Base-by-base conservation (phyloP, 495 filamentous ascomycete species). In the Bryoglossum gracile region DNA sequence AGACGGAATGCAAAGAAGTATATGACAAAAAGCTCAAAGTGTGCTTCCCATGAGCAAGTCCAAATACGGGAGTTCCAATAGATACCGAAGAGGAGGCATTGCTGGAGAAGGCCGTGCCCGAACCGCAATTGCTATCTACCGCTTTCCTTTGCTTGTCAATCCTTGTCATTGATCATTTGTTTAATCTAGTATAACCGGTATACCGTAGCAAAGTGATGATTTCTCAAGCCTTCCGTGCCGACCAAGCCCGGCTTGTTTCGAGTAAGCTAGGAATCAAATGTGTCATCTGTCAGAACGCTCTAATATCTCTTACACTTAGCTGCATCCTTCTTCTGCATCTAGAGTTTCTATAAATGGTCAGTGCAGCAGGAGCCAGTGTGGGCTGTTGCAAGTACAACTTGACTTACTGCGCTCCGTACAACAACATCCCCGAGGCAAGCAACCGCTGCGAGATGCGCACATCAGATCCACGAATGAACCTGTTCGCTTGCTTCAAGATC, bases 1-100 rank as follows among this genome's bases (percentile, higher is more conserved):
- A 24, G 17, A 16, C 11, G 13, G 25, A 34, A 28, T 6, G 3
- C n/a, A 0, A 8, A 26, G 25, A 34, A 8, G 35, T 43, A 50
- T 41, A 41, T 50, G 26, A 17, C 1, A 14, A 32, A 19, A 46
- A 38, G 35, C 1, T 38, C 1, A 46, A 46, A 2, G n/a, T n/a
- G n/a, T n/a, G n/a, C n/a, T n/a, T n/a, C n/a, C n/a, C n/a, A n/a
- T n/a, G n/a, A n/a, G n/a, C n/a, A n/a, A n/a, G n/a, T n/a, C n/a
- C n/a, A n/a, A n/a, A n/a, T n/a, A 13, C 26, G 26, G 26, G 6
- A 5, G 26, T 30, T 13, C 13, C 26, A 6, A 5, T 13, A 48
- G 42, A 13, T 51, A 16, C 48, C 48, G 43, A 57, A 56, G 54
- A 52, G 53, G 46, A 55, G 35, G 24, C 34, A 23, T 33, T 51